Evolutionary conservation across 164 flowering plant genomes (phyloP).

Genomic region (Berberis thunbergii): DNA sequence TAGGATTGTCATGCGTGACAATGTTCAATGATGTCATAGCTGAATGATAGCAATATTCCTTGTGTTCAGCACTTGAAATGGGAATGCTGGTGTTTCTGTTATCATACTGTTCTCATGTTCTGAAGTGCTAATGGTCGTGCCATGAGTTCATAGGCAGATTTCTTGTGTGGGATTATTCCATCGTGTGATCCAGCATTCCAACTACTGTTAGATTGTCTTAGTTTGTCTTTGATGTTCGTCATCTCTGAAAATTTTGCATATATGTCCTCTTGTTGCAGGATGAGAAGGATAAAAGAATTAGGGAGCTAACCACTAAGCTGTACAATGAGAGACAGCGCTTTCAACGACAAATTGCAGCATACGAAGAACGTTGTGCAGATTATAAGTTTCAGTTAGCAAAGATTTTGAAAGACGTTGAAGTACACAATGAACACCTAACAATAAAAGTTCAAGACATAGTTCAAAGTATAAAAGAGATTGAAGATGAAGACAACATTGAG

Average conservation of each 20-base stretch:
- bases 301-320: conserved; percentile 29
- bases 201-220: neutral
- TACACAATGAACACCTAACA: conserved; percentile 28
- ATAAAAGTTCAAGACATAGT: conserved; percentile 23
- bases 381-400: conserved; percentile 18
- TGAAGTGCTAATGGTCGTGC: too few relatives aligned
- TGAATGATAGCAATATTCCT: too few relatives aligned
- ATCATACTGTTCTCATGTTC: too few relatives aligned
- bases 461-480: conserved; percentile 25
- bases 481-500: conserved; percentile 9
- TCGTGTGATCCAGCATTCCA: neutral
- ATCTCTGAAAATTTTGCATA: neutral
- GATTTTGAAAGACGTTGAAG: conserved; percentile 27
- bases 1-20: too few relatives aligned
- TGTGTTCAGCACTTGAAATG: too few relatives aligned
- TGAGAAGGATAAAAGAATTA: conserved; percentile 34
- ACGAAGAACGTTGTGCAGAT: conserved; percentile 22
- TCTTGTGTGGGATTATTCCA: neutral
- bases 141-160: neutral
- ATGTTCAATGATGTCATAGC: too few relatives aligned
- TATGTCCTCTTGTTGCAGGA: conserved; percentile 21
- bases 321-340: conserved; percentile 29
- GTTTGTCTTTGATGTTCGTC: neutral
- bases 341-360: conserved; percentile 29
- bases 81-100: too few relatives aligned